Evolutionary conservation across 2,329 filamentous ascomycete species (phyloP).

Genomic region (Hymenoscyphus repandus): DNA sequence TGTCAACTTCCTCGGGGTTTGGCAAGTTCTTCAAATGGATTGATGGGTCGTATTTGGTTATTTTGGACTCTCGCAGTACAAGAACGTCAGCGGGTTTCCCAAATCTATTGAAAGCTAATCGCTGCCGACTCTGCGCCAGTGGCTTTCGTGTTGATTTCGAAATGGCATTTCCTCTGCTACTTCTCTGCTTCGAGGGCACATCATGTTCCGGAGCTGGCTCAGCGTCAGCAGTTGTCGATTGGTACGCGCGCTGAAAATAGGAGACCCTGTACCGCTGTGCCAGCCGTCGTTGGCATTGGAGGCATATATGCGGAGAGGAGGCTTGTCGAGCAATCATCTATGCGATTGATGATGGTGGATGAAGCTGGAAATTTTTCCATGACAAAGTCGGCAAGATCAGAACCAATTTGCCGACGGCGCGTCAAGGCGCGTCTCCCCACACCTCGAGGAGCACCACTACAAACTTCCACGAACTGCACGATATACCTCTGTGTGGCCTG

Average conservation of each 20-base stretch:
- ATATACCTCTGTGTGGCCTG: neutral
- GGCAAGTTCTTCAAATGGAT: neutral
- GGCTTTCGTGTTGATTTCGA: neutral
- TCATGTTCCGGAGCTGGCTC: neutral
- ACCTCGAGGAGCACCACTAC: neutral
- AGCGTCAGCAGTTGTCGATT: constrained; percentile 9
- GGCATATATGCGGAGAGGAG: constrained; percentile 27
- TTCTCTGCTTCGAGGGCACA: neutral
- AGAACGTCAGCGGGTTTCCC: constrained; percentile 27
- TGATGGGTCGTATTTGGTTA: constrained; percentile 11
- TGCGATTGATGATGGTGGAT: constrained; percentile 19
- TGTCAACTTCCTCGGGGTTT: constrained; percentile 25
- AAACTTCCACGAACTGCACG: neutral
- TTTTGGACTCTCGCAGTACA: constrained; percentile 28
- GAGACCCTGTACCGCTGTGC: constrained; percentile 10
- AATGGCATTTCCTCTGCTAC: neutral
- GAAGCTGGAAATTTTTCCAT: neutral
- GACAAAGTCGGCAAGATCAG: neutral
- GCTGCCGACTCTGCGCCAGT: neutral
- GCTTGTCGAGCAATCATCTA: constrained; percentile 30
- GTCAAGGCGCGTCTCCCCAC: constrained; percentile 18
- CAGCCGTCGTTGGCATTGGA: constrained; percentile 29
- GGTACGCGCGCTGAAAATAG: constrained; percentile 9
- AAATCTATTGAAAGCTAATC: constrained; percentile 18
- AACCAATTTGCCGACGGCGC: constrained; percentile 6